Evolutionary conservation across 1,284 basidiomycete species (phyloP), one percentile per base, ranked within the genome.

Genomic region (Malassezia vespertilionis): DNA sequence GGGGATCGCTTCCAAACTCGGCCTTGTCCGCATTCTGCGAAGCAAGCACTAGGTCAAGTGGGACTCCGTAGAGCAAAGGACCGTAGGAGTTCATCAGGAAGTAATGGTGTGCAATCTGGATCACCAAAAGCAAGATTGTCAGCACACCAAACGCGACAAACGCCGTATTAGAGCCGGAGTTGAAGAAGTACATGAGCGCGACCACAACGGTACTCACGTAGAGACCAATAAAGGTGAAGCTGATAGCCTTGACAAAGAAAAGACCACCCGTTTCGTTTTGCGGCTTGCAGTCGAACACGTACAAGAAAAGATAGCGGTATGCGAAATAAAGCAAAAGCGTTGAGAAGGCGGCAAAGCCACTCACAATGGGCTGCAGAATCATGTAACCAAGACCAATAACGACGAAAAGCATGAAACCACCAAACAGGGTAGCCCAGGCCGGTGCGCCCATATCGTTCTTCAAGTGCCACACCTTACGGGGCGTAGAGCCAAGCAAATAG

Each of bases 241-340:
- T 80, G 34, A 97, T 80, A 1, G 93, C 91, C 72, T 83, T 86
- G 35, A 89, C 89, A 77, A 91, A 96, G 77, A 96, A 96, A 39
- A 86, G 72, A 0, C 91, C 91, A 22, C 88, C 90, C 0, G 91
- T 96, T 58, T 99, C 91, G 40, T 74, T 75, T 3, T 77, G 74
- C 0, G 78, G 73, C 12, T 82, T 80, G 65, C 84, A 82, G 56
- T 88, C 83, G 65, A 65, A 70, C 31, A 82, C 80, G 62, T 68
- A 72, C 41, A 71, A 64, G 61, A 73, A 73, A 34, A 71, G 60
- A 60, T 74, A 74, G 59, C 86, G 86, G 38, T 81, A 65, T 37
- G 62, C 58, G 7, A 65, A 74, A 72, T 84, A 93, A 71, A 87
- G 85, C 33, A 84, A 72, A 71, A 84, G 79, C 76, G 95, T 95